phyloP scores from a whole-genome alignment of 2,329 filamentous ascomycete genomes.

The Botryosphaeria agaves region DNA sequence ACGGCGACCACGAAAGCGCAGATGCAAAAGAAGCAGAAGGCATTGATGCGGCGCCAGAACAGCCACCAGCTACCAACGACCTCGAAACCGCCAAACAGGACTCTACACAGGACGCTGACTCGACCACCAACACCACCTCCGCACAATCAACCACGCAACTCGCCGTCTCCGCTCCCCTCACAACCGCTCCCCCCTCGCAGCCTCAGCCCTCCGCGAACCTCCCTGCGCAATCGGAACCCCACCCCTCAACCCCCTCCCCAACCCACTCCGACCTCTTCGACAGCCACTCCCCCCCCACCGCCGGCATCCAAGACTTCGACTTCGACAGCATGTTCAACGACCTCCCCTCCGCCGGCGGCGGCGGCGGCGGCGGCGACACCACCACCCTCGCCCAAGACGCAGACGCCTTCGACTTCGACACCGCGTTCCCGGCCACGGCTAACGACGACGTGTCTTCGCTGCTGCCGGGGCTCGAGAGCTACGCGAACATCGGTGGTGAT shows the following conservation, averaged over 20 bases:
- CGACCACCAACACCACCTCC: too few relatives aligned
- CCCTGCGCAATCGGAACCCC: not conserved
- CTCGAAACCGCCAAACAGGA: not conserved
- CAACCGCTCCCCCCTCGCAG: not conserved
- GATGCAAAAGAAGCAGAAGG: not conserved
- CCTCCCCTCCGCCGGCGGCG: slow-evolving; percentile 5
- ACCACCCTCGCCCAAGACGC: slow-evolving; percentile 4
- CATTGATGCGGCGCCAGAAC: not conserved
- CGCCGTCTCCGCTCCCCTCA: not conserved
- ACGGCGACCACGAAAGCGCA: not conserved
- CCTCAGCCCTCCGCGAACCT: not conserved
- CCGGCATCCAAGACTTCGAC: slow-evolving; percentile 3
- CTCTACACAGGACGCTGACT: not conserved
- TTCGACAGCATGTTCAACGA: slow-evolving; percentile 10
- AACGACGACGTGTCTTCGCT: slow-evolving; percentile 16
- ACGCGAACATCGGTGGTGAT: slow-evolving; percentile 14
- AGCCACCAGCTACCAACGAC: not conserved
- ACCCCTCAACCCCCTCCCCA: not conserved
- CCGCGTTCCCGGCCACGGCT: too few relatives aligned
- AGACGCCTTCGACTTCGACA: slow-evolving; percentile 1
- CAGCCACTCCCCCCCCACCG: slow-evolving; percentile 3
- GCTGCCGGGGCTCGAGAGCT: slow-evolving; percentile 22
- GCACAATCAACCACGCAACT: too few relatives aligned
- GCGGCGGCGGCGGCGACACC: slow-evolving; percentile 3
- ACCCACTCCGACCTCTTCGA: slow-evolving; percentile 4